Conservation (phyloP, 768 basidiomycete genomes). For the Rhizopogon vinicolor region DNA sequence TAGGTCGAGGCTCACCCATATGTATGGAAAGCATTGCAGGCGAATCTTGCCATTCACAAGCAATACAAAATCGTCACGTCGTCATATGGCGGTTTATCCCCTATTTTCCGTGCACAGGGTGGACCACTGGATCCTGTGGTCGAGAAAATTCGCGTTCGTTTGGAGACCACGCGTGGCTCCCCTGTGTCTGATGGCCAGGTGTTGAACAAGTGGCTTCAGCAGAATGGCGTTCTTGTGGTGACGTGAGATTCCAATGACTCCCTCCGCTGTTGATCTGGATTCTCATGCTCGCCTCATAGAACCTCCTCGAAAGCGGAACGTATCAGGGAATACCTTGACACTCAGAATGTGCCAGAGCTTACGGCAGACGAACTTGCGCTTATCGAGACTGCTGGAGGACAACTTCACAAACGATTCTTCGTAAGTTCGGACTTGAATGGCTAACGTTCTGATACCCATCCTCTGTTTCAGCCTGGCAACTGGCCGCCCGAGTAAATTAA, state of each 20-base stretch:
- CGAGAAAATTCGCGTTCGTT: constrained; percentile 25
- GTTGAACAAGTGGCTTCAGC: constrained; percentile 25
- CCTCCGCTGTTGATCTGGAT: neutral
- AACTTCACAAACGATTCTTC: constrained; percentile 19
- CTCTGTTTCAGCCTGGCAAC: constrained; percentile 5
- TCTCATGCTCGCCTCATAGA: constrained; percentile 11
- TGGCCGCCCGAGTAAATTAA: constrained; percentile 16
- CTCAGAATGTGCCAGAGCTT: constrained; percentile 22
- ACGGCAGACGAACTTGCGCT: constrained; percentile 18
- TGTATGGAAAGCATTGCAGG: constrained; percentile 37
- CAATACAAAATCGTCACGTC: constrained; percentile 33
- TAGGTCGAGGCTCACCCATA: constrained; percentile 55
- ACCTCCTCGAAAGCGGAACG: constrained; percentile 29
- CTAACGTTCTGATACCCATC: neutral
- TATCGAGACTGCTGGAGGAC: constrained; percentile 21
- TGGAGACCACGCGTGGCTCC: constrained; percentile 18
- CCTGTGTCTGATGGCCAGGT: constrained; percentile 26
- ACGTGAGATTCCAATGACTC: constrained; percentile 16
- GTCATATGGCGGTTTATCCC: constrained; percentile 38
- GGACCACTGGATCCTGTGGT: constrained; percentile 38
- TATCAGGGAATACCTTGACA: constrained; percentile 29
- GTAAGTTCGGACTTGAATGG: constrained; percentile 11
- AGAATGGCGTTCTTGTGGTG: constrained; percentile 25
- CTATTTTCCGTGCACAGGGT: constrained; percentile 29
- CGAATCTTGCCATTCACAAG: constrained; percentile 30